A percentile compares a stretch with the other conserved stretches of the same genome.
phyloP scores from a whole-genome alignment of 73 alveolate species.

The Blepharisma japonicum region DNA sequence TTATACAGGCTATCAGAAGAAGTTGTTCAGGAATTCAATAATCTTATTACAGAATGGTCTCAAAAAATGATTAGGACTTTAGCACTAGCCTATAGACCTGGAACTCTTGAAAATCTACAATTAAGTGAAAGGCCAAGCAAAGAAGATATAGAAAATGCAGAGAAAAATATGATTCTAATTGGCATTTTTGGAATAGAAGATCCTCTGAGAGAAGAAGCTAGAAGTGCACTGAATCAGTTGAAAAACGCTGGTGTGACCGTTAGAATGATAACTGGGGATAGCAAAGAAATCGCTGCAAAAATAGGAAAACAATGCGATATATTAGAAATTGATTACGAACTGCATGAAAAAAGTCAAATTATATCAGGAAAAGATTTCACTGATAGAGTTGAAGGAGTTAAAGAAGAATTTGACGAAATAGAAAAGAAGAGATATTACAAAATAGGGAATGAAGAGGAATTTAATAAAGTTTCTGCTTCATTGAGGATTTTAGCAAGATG shows the following conservation, averaged over 20 bases:
- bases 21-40: neutral
- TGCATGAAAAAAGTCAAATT: conserved; percentile 59
- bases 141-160: conserved; percentile 24
- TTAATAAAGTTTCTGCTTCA: conserved; percentile 49
- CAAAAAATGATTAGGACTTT: neutral
- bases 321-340: conserved; percentile 41
- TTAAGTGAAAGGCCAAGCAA: neutral
- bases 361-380: conserved; percentile 71
- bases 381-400: conserved; percentile 43
- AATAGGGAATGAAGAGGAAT: conserved; percentile 67
- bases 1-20: conserved; percentile 27
- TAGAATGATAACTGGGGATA: conserved; percentile 97
- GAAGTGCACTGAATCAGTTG: conserved; percentile 74
- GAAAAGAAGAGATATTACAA: neutral
- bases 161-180: conserved; percentile 64
- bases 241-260: conserved; percentile 80
- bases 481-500: conserved; percentile 88
- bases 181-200: conserved; percentile 87
- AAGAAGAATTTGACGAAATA: neutral
- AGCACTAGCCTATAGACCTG: conserved; percentile 7
- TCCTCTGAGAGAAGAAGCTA: conserved; percentile 79
- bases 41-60: neutral
- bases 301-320: conserved; percentile 91
- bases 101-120: neutral
- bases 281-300: conserved; percentile 81